Conservation (phyloP, 2,329 filamentous ascomycete genomes). For the Ceratocystiopsis minuta region DNA sequence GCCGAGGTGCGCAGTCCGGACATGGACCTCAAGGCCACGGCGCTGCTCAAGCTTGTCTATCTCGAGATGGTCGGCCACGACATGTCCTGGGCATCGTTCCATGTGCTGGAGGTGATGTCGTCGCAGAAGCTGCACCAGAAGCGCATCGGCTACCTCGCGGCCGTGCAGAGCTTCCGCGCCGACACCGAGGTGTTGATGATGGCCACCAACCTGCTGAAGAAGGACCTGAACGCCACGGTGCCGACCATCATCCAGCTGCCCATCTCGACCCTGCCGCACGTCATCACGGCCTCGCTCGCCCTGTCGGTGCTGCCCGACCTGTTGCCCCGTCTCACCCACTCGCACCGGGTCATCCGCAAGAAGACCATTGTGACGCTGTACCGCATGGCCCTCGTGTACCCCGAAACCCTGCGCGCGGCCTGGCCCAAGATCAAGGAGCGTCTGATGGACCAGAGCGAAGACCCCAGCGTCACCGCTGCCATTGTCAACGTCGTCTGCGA, state of each 20-base stretch:
- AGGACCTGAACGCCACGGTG: constrained; percentile 61
- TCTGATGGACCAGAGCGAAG: constrained; percentile 75
- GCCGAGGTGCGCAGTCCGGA: constrained; percentile 82
- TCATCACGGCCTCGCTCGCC: constrained; percentile 82
- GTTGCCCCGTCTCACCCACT: constrained; percentile 71
- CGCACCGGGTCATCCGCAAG: constrained; percentile 71
- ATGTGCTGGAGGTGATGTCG: constrained; percentile 98
- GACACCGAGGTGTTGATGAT: constrained; percentile 97
- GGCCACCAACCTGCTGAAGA: constrained; percentile 90
- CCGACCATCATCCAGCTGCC: constrained; percentile 69
- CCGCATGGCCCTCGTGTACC: constrained; percentile 84
- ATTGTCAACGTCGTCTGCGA: constrained; percentile 97
- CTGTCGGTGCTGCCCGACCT: constrained; percentile 78
- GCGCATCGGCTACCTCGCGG: constrained; percentile 82
- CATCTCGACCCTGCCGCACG: constrained; percentile 77
- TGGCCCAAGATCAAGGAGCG: constrained; percentile 98
- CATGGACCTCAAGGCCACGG: constrained; percentile 95
- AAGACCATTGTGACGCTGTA: constrained; percentile 94
- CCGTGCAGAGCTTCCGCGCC: constrained; percentile 85
- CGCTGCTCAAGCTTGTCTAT: constrained; percentile 87
- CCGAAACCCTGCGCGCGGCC: constrained; percentile 74
- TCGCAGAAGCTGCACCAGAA: constrained; percentile 90
- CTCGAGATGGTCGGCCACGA: constrained; percentile 98
- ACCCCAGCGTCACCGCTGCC: constrained; percentile 82
- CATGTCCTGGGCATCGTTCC: constrained; percentile 98